Base-by-base conservation (phyloP, 2,329 filamentous ascomycete genomes). In the Hypoxylon sp. region DNA sequence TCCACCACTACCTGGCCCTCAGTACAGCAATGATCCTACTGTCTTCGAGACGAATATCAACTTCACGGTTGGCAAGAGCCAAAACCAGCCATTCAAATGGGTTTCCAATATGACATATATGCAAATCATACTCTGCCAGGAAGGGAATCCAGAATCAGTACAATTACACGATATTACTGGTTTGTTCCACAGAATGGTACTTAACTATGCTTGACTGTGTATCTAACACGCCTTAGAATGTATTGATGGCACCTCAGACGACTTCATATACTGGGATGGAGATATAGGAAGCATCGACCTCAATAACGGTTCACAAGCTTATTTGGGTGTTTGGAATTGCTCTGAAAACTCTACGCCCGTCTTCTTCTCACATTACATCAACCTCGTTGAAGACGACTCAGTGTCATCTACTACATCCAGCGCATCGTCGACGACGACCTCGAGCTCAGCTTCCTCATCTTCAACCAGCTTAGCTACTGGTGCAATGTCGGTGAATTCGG, bases 361-460 rank as follows among this genome's bases (percentile, higher is more conserved):
- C 7, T 57, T 54, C 52, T 46, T 47, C 26, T 59, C 57, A 9
- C 51, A 58, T 25, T 60, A 59, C 38, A 50, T 59, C 17, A 60
- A 56, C 29, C 51, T 60, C 11, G 35, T 44, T 23, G 36, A 43
- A n/a, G 32, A 12, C 5, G 7, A 27, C 4, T 15, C 34, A 4
- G 3, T 25, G 17, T 19, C 40, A n/a, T 26, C 48, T 7, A 34
- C 32, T 3, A 29, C 41, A 8, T 21, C 32, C 8, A 47, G 31
- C 13, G 6, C 13, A 12, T 29, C 32, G 13, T 23, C 41, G 2
- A 32, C 15, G 3, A 13, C 9, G 4, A 29, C 25, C 25, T 37
- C 38, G 12, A 32, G 30, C 5, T 12, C 12, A 23, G 35, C 37
- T 6, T 16, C 17, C 19, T 42, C 45, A 6, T 16, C 25, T 16